Evolutionary conservation across 106 monocot species (phyloP).

Genomic region (Dendrobium huoshanense): DNA sequence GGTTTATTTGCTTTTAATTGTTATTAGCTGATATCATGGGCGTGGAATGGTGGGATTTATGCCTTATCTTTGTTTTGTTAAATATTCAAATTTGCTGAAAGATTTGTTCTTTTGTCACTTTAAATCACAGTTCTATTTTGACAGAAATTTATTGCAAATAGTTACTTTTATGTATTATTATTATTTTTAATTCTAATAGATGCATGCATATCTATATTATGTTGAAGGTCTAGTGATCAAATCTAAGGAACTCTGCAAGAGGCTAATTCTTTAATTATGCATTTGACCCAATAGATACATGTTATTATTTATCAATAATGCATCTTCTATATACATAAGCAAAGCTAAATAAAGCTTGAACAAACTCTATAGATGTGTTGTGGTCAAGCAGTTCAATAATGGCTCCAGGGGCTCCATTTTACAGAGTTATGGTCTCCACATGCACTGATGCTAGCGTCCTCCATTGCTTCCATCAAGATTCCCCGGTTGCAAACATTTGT

Average conservation of each 20-base stretch:
- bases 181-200: neutral
- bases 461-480: conserved; percentile 34
- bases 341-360: neutral
- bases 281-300: neutral
- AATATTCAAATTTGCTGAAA: neutral
- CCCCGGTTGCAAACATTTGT: conserved; percentile 73
- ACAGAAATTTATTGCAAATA: neutral
- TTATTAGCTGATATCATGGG: neutral
- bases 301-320: neutral
- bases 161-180: neutral
- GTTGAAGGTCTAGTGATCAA: neutral
- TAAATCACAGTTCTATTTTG: neutral
- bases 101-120: neutral
- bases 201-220: neutral
- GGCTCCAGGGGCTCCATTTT: conserved; percentile 26
- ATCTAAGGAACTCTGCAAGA: neutral
- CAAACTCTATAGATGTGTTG: neutral
- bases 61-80: neutral
- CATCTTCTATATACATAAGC: neutral
- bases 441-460: conserved; percentile 32
- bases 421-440: conserved; percentile 28
- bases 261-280: neutral
- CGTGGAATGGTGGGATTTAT: neutral
- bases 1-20: neutral
- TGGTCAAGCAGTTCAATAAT: conserved; percentile 32